Base-by-base conservation (phyloP, 768 basidiomycete genomes). In the Xerocomus spinulosus region DNA sequence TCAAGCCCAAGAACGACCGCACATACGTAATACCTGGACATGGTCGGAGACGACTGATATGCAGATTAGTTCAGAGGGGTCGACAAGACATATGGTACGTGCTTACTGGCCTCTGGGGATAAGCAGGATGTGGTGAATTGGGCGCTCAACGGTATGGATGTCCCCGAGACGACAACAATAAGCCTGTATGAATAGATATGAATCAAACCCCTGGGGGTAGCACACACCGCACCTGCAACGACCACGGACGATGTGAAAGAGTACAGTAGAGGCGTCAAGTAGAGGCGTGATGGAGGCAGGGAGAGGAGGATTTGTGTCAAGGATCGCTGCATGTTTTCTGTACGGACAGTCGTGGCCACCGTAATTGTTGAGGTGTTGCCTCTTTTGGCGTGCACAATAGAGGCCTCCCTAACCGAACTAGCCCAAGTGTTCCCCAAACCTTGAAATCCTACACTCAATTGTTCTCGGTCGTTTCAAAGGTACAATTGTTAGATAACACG, bases 341-440 rank as follows among this genome's bases (percentile, higher is more conserved):
- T 25, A 12, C 40, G 44, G 32, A 15, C 3, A 17, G 32, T 32
- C 7, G 44, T 44, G 42, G 41, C 9, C 15, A 25, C 37, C 44
- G 41, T 34, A 61, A 66, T 64, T 61, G 64, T 66, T 3, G 52
- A 52, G 40, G 42, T 49, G 51, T 46, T 54, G n/a, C 47, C 52
- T 29, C 39, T 50, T 67, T 62, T 59, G 43, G 57, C 53, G 13
- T 28, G 42, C 50, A 67, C 63, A 64, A 64, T 67, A 67, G 57
- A 51, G 47, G 23, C 23, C 12, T 7, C 9, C 0, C 28, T 52
- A 52, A 15, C 50, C 49, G 42, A 59, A 12, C 33, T 28, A 5
- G 26, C 10, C 10, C 6, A 28, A 10, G 26, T 28, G 15, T 36
- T 35, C 25, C 42, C 17, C 37, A 44, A 24, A 18, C 9, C 12